Conservation (phyloP, 352 stramenopile genomes). For the Blastocystis hominis region DNA sequence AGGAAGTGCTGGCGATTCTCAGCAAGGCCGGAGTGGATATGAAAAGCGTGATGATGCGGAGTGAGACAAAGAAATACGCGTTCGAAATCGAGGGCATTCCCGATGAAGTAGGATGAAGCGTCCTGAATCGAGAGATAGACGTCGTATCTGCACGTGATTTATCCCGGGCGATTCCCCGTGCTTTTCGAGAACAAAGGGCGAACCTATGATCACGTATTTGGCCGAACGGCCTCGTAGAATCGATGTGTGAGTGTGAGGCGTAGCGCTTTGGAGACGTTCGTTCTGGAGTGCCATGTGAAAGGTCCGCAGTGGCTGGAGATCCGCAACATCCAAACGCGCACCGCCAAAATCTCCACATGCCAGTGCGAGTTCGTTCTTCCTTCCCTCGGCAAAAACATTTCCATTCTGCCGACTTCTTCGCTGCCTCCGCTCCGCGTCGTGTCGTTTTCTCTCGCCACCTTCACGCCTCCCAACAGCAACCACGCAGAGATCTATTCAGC, state of each 20-base stretch:
- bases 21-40: slow-evolving; percentile 80
- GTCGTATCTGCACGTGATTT: slow-evolving; percentile 92
- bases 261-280: slow-evolving; percentile 86
- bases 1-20: slow-evolving; percentile 74
- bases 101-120: slow-evolving; percentile 63
- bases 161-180: slow-evolving; percentile 79
- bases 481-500: slow-evolving; percentile 86
- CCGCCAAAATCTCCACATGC: slow-evolving; percentile 73
- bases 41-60: slow-evolving; percentile 77
- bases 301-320: slow-evolving; percentile 88
- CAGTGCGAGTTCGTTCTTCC: slow-evolving; percentile 79
- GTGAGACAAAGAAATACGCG: slow-evolving; percentile 81
- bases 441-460: slow-evolving; percentile 89
- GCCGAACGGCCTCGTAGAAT: slow-evolving; percentile 69
- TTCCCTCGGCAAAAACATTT: slow-evolving; percentile 79
- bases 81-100: slow-evolving; percentile 90
- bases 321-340: not conserved
- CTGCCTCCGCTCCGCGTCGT: slow-evolving; percentile 84
- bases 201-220: slow-evolving; percentile 86
- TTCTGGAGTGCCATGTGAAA: slow-evolving; percentile 89
- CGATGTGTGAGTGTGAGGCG: not conserved
- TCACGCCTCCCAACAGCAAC: slow-evolving; percentile 86
- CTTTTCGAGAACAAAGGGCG: slow-evolving; percentile 70
- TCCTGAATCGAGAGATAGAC: slow-evolving; percentile 65
- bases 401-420: slow-evolving; percentile 68